Conservation (phyloP, 208 protist species). For the Wallacemonas rigidus region DNA sequence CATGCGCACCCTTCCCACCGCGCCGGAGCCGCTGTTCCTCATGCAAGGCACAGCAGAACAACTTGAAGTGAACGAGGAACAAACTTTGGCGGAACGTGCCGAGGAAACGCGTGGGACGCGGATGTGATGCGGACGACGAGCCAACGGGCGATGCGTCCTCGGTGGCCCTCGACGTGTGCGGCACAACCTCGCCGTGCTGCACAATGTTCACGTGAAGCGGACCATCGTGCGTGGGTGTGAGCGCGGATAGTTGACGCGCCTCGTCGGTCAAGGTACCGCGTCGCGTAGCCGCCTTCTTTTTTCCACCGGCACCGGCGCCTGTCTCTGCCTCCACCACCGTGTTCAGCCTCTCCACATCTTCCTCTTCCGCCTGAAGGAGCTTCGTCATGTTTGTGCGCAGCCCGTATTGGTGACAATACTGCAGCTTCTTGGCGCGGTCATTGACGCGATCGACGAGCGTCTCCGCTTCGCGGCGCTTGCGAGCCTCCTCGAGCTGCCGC, state of each 20-base stretch:
- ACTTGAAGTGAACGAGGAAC: conserved; percentile 79
- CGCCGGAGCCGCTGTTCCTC: conserved; percentile 53
- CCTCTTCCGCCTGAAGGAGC: conserved; percentile 22
- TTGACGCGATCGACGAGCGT: conserved; percentile 21
- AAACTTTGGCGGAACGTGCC: conserved; percentile 83
- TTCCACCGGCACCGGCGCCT: not conserved
- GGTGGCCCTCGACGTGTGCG: not conserved
- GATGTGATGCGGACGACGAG: not conserved
- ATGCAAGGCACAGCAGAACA: conserved; percentile 74
- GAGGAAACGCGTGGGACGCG: conserved; percentile 27
- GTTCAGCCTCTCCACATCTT: conserved; percentile 16
- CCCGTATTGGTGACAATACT: conserved; percentile 8
- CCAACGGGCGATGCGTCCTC: not conserved
- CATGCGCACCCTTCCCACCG: conserved; percentile 18
- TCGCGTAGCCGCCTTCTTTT: not conserved
- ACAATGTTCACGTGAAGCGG: conserved; percentile 53
- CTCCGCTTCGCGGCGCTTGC: conserved; percentile 7
- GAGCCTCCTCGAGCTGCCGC: conserved; percentile 3
- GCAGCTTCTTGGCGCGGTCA: conserved; percentile 17
- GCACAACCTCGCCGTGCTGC: not conserved
- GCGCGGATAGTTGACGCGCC: conserved; percentile 1
- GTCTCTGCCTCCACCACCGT: not conserved
- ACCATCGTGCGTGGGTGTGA: conserved; percentile 34
- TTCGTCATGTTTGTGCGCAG: conserved; percentile 19
- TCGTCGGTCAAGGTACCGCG: not conserved